These are phyloP conservation scores for Fistulifera pelliculosa DNA, from an alignment of 108 stramenopile genomes.

Conservation along the genomic window DNA sequence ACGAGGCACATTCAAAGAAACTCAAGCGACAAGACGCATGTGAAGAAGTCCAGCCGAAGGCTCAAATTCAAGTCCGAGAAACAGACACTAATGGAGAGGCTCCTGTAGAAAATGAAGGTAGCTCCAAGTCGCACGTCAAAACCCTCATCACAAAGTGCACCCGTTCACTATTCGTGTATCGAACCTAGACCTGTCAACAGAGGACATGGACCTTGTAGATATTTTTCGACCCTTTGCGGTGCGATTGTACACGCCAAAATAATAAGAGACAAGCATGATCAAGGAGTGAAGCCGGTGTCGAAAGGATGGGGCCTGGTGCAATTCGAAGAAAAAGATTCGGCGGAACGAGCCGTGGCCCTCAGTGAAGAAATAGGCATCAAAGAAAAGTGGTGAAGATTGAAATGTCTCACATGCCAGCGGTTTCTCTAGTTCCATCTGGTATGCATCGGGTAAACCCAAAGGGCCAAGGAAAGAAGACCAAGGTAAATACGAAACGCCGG, in stretches of 20 bases:
- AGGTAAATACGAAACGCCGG: constrained; percentile 39
- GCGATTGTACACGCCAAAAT: constrained; percentile 74
- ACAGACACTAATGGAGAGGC: neutral
- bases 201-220: constrained; percentile 87
- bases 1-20: no score
- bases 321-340: constrained; percentile 75
- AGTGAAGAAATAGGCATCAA: constrained; percentile 58
- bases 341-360: constrained; percentile 60
- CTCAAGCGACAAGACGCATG: no score
- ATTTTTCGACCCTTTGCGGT: constrained; percentile 57
- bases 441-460: constrained; percentile 77
- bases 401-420: constrained; percentile 76
- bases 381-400: constrained; percentile 49
- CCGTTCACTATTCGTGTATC: constrained; percentile 82
- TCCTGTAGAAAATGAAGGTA: neutral
- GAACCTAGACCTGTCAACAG: constrained; percentile 41
- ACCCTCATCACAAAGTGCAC: constrained; percentile 60
- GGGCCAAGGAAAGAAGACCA: constrained; percentile 62
- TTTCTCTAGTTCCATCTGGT: constrained; percentile 59
- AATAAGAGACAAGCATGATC: constrained; percentile 67
- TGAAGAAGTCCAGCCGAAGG: no score
- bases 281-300: constrained; percentile 30
- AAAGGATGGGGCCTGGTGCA: constrained; percentile 82
- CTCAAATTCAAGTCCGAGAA: no score
- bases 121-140: no score